Percentiles rank a stretch among this genome's conserved stretches.
These are phyloP conservation scores for Paraglomus occultum DNA, from an alignment of 192 early-diverging fungal genomes.

Conservation along the genomic window DNA sequence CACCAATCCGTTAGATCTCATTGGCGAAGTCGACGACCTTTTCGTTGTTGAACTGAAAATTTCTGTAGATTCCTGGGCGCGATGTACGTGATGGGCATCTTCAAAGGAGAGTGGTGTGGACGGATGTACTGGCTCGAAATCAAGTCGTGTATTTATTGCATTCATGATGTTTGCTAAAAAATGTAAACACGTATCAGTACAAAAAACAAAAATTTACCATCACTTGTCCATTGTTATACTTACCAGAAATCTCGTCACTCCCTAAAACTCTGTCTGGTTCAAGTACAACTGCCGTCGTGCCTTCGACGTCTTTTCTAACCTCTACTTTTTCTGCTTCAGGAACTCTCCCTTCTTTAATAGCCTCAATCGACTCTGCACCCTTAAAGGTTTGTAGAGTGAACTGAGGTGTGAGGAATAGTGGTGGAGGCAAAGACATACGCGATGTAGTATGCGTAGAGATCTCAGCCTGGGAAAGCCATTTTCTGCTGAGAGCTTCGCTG, in stretches of 20 bases:
- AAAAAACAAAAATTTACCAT: not conserved
- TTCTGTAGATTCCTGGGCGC: slow-evolving; percentile 29
- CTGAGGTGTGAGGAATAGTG: slow-evolving; percentile 50
- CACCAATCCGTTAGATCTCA: too few relatives aligned
- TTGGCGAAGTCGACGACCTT: not conserved
- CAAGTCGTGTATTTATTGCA: slow-evolving; percentile 17
- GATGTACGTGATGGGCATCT: slow-evolving; percentile 53
- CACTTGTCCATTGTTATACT: not conserved
- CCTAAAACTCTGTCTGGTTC: slow-evolving; percentile 13
- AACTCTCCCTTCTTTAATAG: slow-evolving; percentile 36
- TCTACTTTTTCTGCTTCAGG: slow-evolving; percentile 44
- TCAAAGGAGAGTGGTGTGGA: slow-evolving; percentile 54
- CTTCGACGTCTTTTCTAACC: slow-evolving; percentile 42
- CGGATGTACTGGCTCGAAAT: not conserved
- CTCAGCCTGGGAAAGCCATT: slow-evolving; percentile 52
- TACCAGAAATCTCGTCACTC: slow-evolving; percentile 22
- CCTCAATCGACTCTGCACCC: slow-evolving; percentile 33
- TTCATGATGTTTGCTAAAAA: slow-evolving; percentile 10
- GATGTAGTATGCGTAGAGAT: slow-evolving; percentile 47
- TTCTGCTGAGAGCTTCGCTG: slow-evolving; percentile 19
- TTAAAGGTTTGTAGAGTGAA: slow-evolving; percentile 51
- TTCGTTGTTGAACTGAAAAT: not conserved
- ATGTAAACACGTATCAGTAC: not conserved
- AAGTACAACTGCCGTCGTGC: slow-evolving; percentile 6
- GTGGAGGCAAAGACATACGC: slow-evolving; percentile 35